Base-by-base conservation (phyloP, 805 yeast genomes). In the Candida silvatica region DNA sequence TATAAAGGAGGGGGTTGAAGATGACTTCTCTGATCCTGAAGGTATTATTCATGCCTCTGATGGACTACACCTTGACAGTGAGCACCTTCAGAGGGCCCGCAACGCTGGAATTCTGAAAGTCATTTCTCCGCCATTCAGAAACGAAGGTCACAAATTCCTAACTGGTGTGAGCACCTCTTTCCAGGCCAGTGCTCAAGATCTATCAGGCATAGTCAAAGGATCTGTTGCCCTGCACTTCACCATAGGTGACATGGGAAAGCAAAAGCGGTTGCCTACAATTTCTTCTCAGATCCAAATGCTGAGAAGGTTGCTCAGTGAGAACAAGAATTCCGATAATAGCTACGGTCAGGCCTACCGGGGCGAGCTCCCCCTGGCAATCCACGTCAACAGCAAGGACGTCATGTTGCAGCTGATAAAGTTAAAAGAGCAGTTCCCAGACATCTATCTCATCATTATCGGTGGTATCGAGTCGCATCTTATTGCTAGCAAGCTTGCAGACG, bases 61-160 rank as follows among this genome's bases (percentile, higher is more conserved):
- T 20, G 33, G 33, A 6, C 33, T 30, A 8, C 33, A 30, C 12
- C 17, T 30, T 17, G 33, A 30, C 19, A 30, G 33, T n/a, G 22
- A 12, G 8, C 33, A 30, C 20, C 25, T 30, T 17, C n/a, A 30
- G 20, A 17, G 33, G 33, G 33, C 33, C 14, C 33, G 20, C 17
- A 30, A 30, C 17, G 19, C 33, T 18, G 33, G 33, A 17, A n/a
- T 19, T 30, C 14, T 30, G n/a, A 30, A 19, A 17, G 16, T 30
- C n/a, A 30, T 30, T 18, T 20, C 33, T 14, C 33, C 33, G 12
- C 33, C 33, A 7, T 30, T 30, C 15, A 30, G 33, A 30, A 30
- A n/a, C 20, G 33, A 30, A 20, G 33, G 33, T 12, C 12, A 18
- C 6, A 30, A 30, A n/a, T 30, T 30, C 33, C 22, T 30, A 8